Evolutionary conservation across 73 alveolate species (phyloP).

Genomic region (Tetrahymena elliotti): DNA sequence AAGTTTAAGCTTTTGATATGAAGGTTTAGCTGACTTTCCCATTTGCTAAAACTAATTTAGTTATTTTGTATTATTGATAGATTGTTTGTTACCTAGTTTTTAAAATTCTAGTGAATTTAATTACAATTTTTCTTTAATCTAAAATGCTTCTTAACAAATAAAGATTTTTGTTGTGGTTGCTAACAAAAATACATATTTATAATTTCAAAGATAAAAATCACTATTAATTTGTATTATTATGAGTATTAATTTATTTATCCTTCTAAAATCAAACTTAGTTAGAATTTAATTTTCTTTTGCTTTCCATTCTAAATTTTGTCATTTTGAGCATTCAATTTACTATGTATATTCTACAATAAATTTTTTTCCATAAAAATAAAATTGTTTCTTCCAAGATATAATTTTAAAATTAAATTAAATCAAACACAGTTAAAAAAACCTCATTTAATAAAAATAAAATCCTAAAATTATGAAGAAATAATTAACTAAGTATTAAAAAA

Average conservation of each 20-base stretch:
- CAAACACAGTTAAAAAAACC: no score
- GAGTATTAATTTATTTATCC: neutral
- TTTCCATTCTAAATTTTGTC: neutral
- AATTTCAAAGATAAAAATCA: neutral
- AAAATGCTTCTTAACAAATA: neutral
- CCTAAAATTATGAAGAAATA: no score
- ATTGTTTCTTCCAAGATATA: no score
- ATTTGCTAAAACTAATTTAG: neutral
- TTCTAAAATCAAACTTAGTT: neutral
- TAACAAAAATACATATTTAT: neutral
- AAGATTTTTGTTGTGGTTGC: neutral
- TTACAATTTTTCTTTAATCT: neutral
- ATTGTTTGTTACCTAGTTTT: neutral
- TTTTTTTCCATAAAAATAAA: no score
- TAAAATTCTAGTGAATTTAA: neutral
- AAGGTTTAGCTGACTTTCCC: neutral
- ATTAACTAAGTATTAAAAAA: no score
- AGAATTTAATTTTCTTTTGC: neutral
- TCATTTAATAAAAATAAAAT: no score
- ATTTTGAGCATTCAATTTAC: neutral
- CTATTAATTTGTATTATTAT: neutral
- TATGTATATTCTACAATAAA: neutral
- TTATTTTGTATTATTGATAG: neutral
- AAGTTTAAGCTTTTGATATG: neutral
- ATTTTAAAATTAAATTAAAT: no score